These are phyloP conservation scores for Perilla frutescens DNA, from an alignment of 257 asterid genomes.

Conservation along the genomic window DNA sequence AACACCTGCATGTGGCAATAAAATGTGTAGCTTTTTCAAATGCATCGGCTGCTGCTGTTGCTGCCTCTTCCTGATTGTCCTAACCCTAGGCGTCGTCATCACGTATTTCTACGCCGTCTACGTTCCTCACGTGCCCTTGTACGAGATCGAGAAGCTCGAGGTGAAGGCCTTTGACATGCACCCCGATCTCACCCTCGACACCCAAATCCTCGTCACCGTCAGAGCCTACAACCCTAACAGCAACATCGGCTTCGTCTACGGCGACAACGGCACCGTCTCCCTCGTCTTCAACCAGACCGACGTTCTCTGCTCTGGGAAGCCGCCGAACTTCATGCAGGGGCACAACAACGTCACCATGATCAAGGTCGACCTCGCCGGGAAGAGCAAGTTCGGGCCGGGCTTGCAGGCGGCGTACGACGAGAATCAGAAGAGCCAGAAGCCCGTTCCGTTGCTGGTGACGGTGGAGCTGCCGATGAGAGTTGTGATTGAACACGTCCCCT, in stretches of 20 bases:
- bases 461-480: conserved; percentile 48
- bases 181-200: conserved; percentile 47
- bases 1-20: neutral
- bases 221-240: conserved; percentile 51
- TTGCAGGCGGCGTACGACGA: conserved; percentile 41
- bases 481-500: conserved; percentile 16
- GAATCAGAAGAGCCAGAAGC: conserved; percentile 22
- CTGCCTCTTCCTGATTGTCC: conserved; percentile 40
- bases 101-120: conserved; percentile 37
- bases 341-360: conserved; percentile 40
- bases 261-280: conserved; percentile 34
- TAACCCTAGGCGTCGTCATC: conserved; percentile 6
- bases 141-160: conserved; percentile 44
- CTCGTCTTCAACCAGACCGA: conserved; percentile 37
- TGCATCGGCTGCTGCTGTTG: conserved; percentile 53
- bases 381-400: conserved; percentile 43
- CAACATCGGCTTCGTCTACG: conserved; percentile 44
- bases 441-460: conserved; percentile 54
- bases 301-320: conserved; percentile 47
- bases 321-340: conserved; percentile 55
- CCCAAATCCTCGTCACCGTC: conserved; percentile 37
- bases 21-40: conserved; percentile 24
- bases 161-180: conserved; percentile 42
- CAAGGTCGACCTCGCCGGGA: conserved; percentile 45
- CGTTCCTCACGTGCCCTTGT: conserved; percentile 50